Percentiles rank a stretch among this genome's conserved stretches.
phyloP scores from a whole-genome alignment of 345 rosid species.

The Cardamine occulta region DNA sequence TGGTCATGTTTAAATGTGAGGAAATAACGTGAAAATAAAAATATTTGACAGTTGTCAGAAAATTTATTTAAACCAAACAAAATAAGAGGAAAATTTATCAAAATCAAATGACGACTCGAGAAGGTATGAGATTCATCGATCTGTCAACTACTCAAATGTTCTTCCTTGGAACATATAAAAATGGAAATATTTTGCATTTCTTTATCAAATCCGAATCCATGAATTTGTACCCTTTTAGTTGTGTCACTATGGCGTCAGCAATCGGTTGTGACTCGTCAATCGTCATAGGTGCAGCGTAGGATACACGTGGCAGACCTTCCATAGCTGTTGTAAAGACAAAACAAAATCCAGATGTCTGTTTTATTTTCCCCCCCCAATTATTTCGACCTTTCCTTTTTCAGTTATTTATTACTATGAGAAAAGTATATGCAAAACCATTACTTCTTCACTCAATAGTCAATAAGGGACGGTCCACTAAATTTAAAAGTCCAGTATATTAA shows the following conservation, averaged over 20 bases:
- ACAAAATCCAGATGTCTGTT: constrained; percentile 11
- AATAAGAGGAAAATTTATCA: neutral
- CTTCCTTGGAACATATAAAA: neutral
- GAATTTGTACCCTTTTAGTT: constrained; percentile 1
- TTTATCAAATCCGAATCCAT: neutral
- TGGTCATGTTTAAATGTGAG: neutral
- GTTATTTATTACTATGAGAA: constrained; percentile 1
- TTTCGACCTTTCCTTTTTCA: neutral
- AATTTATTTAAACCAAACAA: neutral
- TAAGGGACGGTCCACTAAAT: no score
- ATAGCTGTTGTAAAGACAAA: constrained; percentile 21
- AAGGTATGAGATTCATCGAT: constrained; percentile 1
- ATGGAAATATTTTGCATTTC: neutral
- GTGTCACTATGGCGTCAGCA: constrained; percentile 38
- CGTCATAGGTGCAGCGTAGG: constrained; percentile 44
- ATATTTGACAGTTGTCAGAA: neutral
- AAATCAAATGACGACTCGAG: constrained; percentile 11
- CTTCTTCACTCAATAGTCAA: neutral
- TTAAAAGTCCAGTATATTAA: no score
- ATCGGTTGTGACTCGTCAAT: constrained; percentile 29
- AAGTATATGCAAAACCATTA: neutral
- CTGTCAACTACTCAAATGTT: constrained; percentile 10
- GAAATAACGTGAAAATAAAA: neutral
- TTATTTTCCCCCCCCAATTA: neutral
- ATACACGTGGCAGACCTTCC: constrained; percentile 44